Conservation (phyloP, 345 rosid species). For the thale cress (Arabidopsis thaliana) region TAIR10.1 NC_003074.8:1228001-1228500, state of each 20-base stretch:
- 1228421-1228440: conserved; percentile 95
- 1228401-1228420: conserved; percentile 70
- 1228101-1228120: conserved; percentile 45
- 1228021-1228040: conserved; percentile 74
- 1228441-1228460: conserved; percentile 83
- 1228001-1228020: conserved; percentile 61
- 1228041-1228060: conserved; percentile 91
- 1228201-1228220: conserved; percentile 62
- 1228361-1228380: conserved; percentile 16
- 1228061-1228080: conserved; percentile 49
- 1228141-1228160: conserved; percentile 75
- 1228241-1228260: not conserved
- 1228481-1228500: conserved; percentile 75
- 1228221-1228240: conserved; percentile 84
- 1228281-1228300: conserved; percentile 19
- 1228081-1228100: conserved; percentile 42
- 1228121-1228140: conserved; percentile 46
- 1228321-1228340: conserved; percentile 10
- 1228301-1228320: conserved; percentile 14
- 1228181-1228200: conserved; percentile 73
- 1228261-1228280: conserved; percentile 23
- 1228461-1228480: conserved; percentile 69
- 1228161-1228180: conserved; percentile 75
- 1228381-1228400: not conserved
- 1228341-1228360: not conserved